Evolutionary conservation across 306 rosid genomes (phyloP), one percentile per base, ranked within the genome.

Genomic region (Trifolium repens): DNA sequence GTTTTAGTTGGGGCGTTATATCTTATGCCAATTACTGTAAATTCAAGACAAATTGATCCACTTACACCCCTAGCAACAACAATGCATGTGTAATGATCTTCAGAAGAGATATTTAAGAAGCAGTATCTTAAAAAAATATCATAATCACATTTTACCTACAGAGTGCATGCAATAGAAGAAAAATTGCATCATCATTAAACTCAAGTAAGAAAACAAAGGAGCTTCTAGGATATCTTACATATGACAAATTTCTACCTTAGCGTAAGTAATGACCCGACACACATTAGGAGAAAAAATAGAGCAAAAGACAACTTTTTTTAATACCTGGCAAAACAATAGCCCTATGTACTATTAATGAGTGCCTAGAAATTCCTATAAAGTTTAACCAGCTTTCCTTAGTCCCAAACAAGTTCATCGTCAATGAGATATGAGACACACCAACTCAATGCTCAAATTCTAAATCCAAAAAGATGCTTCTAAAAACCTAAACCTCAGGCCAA

Each of bases 401-500:
- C 42, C 63, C 27, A 46, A 63, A 49, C 53, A 12, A 74, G 57
- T 37, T 62, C 71, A n/a, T 62, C 16, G 27, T 39, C 66, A 17
- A 4, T 16, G 61, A 53, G 52, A 72, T 15, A 35, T 35, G 7
- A 35, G 39, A 27, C 30, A 5, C 16, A 68, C 2, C 32, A 69
- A 49, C 63, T 59, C 65, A 10, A 39, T 34, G 37, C 24, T 10
- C 24, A 49, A 49, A 52, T 30, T 27, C 78, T 54, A 78, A 42
- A 57, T 57, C 35, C 39, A 60, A 34, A 32, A 74, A 34, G 1
- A 7, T 27, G 43, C 13, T 65, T 54, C 52, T 54, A 32, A 37
- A 65, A 34, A 16, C 55, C 37, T 66, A 73, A 74, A 67, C 16
- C 26, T 12, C 40, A 22, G 55, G 53, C 69, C 9, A 37, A 80